phyloP scores from a whole-genome alignment of 306 rosid species.

The Rubus parviflorus region DNA sequence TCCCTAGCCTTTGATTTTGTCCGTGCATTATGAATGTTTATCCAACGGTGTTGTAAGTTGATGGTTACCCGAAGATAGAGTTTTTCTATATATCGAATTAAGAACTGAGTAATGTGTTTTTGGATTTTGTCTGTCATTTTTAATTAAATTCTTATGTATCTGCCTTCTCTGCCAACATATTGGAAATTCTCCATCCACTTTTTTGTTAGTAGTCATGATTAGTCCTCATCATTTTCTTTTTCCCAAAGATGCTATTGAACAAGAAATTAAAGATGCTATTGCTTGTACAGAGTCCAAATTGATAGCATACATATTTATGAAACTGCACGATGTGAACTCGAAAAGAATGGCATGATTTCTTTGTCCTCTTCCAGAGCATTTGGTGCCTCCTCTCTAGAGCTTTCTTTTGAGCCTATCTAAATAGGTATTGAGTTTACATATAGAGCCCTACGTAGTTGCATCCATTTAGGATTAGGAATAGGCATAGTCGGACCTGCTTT shows the following conservation, averaged over 20 bases:
- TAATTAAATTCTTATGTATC: conserved; percentile 22
- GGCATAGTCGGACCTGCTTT: no score
- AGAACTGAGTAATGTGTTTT: conserved; percentile 19
- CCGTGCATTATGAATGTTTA: conserved; percentile 31
- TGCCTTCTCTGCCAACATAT: neutral
- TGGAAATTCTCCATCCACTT: neutral
- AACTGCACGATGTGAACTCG: no score
- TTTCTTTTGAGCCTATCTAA: no score
- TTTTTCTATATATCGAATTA: conserved; percentile 24
- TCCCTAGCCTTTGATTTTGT: conserved; percentile 35
- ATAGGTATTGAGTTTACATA: no score
- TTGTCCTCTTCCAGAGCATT: no score
- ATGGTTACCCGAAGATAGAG: conserved; percentile 34
- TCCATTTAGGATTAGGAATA: no score
- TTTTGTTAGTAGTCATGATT: neutral
- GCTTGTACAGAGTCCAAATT: no score
- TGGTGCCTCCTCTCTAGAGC: no score
- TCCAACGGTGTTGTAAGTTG: conserved; percentile 35
- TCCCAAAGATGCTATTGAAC: neutral
- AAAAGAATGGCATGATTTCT: no score
- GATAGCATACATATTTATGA: no score
- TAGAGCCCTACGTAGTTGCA: no score
- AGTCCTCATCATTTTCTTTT: neutral
- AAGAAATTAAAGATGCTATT: no score
- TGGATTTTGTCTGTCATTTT: conserved; percentile 12